A percentile compares a stretch with the other conserved stretches of the same genome.
Conservation (phyloP, 2,329 filamentous ascomycete species). For the Trichoderma sp. region DNA sequence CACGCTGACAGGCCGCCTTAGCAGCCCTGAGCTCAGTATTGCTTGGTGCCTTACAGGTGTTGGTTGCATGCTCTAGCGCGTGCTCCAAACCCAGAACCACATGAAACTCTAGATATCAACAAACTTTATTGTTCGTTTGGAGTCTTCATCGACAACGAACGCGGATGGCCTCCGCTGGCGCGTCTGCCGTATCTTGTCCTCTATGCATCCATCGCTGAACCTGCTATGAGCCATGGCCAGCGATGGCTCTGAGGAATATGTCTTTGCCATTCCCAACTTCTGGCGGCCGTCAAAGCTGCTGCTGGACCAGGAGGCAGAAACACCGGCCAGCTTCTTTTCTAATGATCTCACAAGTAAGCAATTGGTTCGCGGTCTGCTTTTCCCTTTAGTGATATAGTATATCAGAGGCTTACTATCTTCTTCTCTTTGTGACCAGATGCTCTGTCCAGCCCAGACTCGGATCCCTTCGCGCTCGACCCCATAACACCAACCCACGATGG, state of each 20-base stretch:
- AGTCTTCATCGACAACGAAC: not conserved
- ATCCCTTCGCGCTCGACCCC: conserved; percentile 22
- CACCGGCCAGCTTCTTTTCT: conserved; percentile 42
- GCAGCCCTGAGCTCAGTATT: not conserved
- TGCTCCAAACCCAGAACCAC: not conserved
- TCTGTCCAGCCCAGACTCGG: conserved; percentile 10
- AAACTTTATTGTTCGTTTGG: not conserved
- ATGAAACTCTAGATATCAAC: not conserved
- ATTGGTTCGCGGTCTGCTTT: not conserved
- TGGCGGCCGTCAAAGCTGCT: conserved; percentile 55
- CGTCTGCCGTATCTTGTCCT: not conserved
- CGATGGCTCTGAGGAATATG: conserved; percentile 47
- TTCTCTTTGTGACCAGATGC: not conserved
- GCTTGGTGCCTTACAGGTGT: not conserved
- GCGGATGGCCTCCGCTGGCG: not conserved
- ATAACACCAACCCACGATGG: conserved; percentile 28
- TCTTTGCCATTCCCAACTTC: conserved; percentile 63
- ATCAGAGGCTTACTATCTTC: not conserved
- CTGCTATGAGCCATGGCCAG: conserved; percentile 31
- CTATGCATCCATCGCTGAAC: conserved; percentile 7
- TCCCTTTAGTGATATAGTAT: not conserved
- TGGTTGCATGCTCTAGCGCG: not conserved
- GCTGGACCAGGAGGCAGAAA: conserved; percentile 28
- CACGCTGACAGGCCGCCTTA: not conserved
- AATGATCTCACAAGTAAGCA: conserved; percentile 35